A percentile compares a stretch with the other conserved stretches of the same genome.
These are phyloP conservation scores for Polyrhizophydium stewartii DNA, from an alignment of 371 early-diverging fungal species.

Conservation along the genomic window DNA sequence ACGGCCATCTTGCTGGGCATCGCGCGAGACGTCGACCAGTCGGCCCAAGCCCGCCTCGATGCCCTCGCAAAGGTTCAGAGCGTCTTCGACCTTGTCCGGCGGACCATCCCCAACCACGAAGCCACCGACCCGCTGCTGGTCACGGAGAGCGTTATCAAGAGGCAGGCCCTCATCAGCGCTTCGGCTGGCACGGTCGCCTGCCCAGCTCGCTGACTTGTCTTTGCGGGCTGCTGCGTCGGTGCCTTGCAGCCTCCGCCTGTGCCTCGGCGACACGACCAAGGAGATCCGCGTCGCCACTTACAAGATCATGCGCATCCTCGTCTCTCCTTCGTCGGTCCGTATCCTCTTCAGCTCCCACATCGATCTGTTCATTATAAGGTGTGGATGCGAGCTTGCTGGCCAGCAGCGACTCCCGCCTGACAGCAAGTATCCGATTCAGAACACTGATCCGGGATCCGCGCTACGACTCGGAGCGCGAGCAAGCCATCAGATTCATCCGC, in stretches of 20 bases:
- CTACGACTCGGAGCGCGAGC: conserved; percentile 70
- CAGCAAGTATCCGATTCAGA: conserved; percentile 23
- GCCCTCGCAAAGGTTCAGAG: background rate
- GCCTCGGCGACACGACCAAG: conserved; percentile 46
- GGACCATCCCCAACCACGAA: no score
- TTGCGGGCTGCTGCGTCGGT: background rate
- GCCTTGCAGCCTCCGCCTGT: conserved; percentile 25
- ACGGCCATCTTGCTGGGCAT: background rate
- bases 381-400: background rate
- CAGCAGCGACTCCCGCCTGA: background rate
- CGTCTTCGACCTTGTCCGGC: background rate
- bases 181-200: background rate
- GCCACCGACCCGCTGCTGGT: background rate
- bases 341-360: conserved; percentile 44
- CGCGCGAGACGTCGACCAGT: background rate
- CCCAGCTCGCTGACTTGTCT: background rate
- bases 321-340: conserved; percentile 32
- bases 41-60: background rate
- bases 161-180: background rate
- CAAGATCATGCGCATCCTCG: conserved; percentile 52
- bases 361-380: conserved; percentile 66
- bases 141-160: background rate
- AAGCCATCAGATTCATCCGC: conserved; percentile 67
- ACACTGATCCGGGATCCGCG: conserved; percentile 59
- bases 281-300: conserved; percentile 49